These are phyloP conservation scores for Rubroshorea leprosula DNA, from an alignment of 345 rosid species.

Conservation along the genomic window DNA sequence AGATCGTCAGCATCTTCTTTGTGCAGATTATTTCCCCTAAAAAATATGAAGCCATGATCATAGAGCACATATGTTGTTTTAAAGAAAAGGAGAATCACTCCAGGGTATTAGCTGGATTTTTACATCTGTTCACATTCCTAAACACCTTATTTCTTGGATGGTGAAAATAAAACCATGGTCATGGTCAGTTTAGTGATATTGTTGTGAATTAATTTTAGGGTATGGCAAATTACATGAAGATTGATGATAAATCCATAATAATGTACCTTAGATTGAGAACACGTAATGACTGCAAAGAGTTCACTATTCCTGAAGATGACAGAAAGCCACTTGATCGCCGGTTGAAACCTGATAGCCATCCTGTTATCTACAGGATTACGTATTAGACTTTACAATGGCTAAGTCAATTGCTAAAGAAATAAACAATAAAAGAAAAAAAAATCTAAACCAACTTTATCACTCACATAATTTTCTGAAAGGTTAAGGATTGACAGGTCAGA, in stretches of 20 bases:
- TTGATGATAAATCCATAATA: background rate
- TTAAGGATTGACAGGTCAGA: slow-evolving; percentile 53
- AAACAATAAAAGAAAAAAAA: slow-evolving; percentile 6
- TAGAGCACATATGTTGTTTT: slow-evolving; percentile 5
- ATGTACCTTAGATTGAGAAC: slow-evolving; percentile 68
- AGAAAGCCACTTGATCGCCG: slow-evolving; percentile 29
- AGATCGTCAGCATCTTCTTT: slow-evolving; percentile 62
- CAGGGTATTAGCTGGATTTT: slow-evolving; percentile 6
- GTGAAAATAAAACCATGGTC: background rate
- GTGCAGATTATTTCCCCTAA: slow-evolving; percentile 66
- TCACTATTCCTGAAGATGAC: slow-evolving; percentile 23
- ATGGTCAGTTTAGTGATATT: background rate
- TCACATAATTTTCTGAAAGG: slow-evolving; percentile 78
- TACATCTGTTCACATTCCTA: background rate
- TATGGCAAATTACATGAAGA: slow-evolving; percentile 7
- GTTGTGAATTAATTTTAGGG: background rate
- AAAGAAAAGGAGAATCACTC: background rate
- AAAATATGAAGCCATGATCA: slow-evolving; percentile 19
- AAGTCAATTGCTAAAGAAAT: slow-evolving; percentile 9
- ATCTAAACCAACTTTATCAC: slow-evolving; percentile 22
- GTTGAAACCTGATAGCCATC: slow-evolving; percentile 70
- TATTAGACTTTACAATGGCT: slow-evolving; percentile 14
- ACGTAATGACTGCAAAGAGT: slow-evolving; percentile 52
- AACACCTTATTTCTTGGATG: background rate
- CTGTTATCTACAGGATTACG: slow-evolving; percentile 46